Conservation (phyloP, 2,329 filamentous ascomycete species). For the Falciphora oryzae region DNA sequence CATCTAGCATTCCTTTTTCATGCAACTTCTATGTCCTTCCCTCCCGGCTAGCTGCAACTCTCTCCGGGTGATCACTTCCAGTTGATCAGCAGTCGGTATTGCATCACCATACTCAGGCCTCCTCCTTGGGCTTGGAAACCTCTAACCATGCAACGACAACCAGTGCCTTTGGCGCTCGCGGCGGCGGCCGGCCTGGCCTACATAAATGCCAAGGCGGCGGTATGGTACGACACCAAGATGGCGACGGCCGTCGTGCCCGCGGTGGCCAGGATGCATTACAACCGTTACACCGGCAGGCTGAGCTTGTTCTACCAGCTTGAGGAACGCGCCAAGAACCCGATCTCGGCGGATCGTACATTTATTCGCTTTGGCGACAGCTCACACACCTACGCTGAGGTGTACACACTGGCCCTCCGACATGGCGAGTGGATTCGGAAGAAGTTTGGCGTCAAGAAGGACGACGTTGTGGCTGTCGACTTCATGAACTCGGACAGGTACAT, state of each 20-base stretch:
- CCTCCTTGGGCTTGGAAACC: background rate
- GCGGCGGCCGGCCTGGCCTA: slow-evolving; percentile 67
- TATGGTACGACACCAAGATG: slow-evolving; percentile 61
- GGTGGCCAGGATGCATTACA: slow-evolving; percentile 34
- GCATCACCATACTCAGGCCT: background rate
- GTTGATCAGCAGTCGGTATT: background rate
- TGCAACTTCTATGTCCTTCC: background rate
- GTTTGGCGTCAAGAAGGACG: slow-evolving; percentile 58
- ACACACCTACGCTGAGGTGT: slow-evolving; percentile 72
- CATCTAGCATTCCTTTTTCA: background rate
- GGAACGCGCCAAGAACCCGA: slow-evolving; percentile 47
- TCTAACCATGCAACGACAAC: background rate
- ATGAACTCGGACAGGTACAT: slow-evolving; percentile 76
- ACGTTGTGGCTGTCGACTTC: slow-evolving; percentile 76
- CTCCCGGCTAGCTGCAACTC: background rate
- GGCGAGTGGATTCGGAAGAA: slow-evolving; percentile 66
- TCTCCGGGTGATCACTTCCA: background rate
- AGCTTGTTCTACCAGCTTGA: slow-evolving; percentile 76
- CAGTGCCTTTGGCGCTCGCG: slow-evolving; percentile 49
- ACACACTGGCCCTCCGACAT: slow-evolving; percentile 65
- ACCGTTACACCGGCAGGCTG: slow-evolving; percentile 53
- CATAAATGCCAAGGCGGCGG: slow-evolving; percentile 62
- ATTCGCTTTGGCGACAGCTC: slow-evolving; percentile 62
- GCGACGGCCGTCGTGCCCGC: slow-evolving; percentile 48
- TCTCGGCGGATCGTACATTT: slow-evolving; percentile 49